Conservation (phyloP, 306 rosid genomes). For the Crataegus laevigata region DNA sequence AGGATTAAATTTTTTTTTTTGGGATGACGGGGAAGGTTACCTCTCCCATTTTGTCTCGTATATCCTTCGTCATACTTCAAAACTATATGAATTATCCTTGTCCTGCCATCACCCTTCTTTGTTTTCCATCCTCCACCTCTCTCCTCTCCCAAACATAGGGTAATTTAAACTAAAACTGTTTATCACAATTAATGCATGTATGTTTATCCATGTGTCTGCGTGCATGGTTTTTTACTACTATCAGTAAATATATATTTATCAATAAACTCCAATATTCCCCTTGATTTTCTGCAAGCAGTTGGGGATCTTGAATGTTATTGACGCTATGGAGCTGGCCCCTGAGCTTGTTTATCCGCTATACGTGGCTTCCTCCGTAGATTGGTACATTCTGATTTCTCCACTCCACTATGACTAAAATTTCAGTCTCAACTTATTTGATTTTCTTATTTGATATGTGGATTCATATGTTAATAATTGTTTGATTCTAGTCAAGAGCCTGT, state of each 20-base stretch:
- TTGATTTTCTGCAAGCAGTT: constrained; percentile 52
- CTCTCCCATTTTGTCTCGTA: not conserved
- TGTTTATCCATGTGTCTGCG: not conserved
- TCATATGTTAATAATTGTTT: constrained; percentile 28
- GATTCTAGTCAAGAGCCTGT: constrained; percentile 81
- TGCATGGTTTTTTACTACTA: not conserved
- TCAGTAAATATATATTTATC: not conserved
- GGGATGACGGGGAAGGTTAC: not conserved
- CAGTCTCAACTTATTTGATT: constrained; percentile 7
- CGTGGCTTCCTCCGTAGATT: constrained; percentile 67
- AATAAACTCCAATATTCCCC: constrained; percentile 11
- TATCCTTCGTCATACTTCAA: not conserved
- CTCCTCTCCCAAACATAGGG: not conserved
- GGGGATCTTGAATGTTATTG: constrained; percentile 84
- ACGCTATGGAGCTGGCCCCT: constrained; percentile 68
- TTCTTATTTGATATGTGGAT: constrained; percentile 19
- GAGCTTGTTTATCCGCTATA: constrained; percentile 87
- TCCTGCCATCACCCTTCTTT: not conserved
- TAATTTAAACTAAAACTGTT: not conserved
- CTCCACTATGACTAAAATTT: constrained; percentile 6
- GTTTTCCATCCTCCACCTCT: not conserved
- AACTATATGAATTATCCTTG: not conserved
- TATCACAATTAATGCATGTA: not conserved
- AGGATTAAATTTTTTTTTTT: not conserved
- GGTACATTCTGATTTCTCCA: constrained; percentile 41